Conservation (phyloP, 352 stramenopile species). For the Pythium rishiriense region DNA sequence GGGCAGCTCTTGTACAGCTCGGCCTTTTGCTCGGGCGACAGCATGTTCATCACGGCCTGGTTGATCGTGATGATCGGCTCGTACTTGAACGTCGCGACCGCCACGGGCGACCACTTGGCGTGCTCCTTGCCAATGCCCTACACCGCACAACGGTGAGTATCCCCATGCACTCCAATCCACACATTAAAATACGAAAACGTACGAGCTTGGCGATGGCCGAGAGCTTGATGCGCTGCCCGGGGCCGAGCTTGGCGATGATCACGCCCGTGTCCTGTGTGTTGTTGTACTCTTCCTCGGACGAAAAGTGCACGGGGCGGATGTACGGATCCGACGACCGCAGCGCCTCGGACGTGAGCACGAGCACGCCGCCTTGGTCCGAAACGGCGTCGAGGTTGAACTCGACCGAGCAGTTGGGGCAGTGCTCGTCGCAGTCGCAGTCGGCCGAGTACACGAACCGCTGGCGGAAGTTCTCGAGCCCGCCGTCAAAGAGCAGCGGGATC, state of each 20-base stretch:
- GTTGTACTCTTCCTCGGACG: constrained; percentile 88
- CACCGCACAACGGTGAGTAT: background rate
- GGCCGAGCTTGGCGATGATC: constrained; percentile 96
- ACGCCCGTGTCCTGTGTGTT: constrained; percentile 95
- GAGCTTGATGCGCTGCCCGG: constrained; percentile 93
- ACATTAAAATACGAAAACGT: constrained; percentile 9
- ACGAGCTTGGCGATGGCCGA: constrained; percentile 93
- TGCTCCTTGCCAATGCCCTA: constrained; percentile 97
- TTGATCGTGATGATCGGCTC: constrained; percentile 91
- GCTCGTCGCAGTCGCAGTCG: constrained; percentile 94
- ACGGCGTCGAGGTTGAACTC: constrained; percentile 96
- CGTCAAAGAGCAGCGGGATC: constrained; percentile 93
- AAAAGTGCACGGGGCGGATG: constrained; percentile 85
- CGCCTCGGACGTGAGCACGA: constrained; percentile 74
- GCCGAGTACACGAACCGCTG: constrained; percentile 90
- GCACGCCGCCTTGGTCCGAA: constrained; percentile 55
- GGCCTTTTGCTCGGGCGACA: constrained; percentile 93
- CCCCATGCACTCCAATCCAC: background rate
- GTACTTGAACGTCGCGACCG: constrained; percentile 94
- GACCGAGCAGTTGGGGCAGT: constrained; percentile 96
- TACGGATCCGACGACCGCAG: constrained; percentile 86
- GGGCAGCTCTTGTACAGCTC: constrained; percentile 95
- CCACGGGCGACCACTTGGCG: constrained; percentile 96
- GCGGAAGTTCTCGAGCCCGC: constrained; percentile 85
- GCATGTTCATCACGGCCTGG: constrained; percentile 91